Percentiles rank a stretch among this genome's conserved stretches.
These are phyloP conservation scores for Diaporthe citriasiana DNA, from an alignment of 2,329 filamentous ascomycete genomes.

Conservation along the genomic window DNA sequence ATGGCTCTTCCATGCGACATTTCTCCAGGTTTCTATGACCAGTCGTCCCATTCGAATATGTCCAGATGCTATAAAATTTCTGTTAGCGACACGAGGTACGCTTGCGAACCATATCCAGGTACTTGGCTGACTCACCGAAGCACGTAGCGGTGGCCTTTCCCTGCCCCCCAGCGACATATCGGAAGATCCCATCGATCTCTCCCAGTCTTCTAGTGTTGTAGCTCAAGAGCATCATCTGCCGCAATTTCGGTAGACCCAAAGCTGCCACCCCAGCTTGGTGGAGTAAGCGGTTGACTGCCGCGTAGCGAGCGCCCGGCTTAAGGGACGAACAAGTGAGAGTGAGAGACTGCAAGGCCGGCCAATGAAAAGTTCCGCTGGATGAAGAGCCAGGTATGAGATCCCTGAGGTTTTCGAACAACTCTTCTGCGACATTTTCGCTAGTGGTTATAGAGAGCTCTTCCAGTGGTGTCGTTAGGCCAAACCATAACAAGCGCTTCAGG, in stretches of 20 bases:
- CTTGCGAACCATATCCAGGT: neutral
- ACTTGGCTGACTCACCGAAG: neutral
- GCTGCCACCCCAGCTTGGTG: neutral
- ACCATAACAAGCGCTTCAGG: neutral
- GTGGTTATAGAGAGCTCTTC: slow-evolving; percentile 2
- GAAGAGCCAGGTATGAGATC: neutral
- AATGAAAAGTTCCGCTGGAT: neutral
- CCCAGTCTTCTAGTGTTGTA: neutral
- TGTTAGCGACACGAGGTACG: neutral
- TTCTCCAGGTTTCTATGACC: neutral
- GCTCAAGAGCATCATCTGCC: neutral
- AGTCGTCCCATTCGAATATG: neutral
- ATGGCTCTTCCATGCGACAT: neutral
- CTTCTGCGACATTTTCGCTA: neutral
- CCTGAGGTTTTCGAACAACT: neutral
- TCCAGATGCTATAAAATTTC: neutral
- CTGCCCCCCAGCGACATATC: neutral
- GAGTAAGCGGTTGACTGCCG: neutral
- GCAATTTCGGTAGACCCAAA: neutral
- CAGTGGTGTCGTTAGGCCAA: neutral
- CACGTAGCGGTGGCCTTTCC: neutral
- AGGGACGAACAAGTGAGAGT: neutral
- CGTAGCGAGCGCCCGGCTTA: neutral
- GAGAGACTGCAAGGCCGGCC: neutral
- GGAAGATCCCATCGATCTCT: neutral